These are phyloP conservation scores for Leishmania arabica DNA, from an alignment of 208 protist genomes.

Conservation along the genomic window DNA sequence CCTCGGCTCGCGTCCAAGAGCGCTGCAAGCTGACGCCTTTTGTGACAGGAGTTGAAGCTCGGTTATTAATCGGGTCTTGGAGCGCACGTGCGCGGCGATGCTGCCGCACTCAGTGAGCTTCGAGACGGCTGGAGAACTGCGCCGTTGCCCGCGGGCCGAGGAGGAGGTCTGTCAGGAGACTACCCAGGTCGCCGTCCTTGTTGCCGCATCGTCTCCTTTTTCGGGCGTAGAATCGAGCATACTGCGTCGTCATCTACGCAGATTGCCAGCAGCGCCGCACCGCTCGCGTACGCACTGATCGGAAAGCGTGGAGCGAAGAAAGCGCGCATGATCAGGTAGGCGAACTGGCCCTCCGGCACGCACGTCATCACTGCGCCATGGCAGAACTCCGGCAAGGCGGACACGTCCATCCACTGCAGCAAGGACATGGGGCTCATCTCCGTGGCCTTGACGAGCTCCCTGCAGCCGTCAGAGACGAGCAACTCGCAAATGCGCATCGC, in stretches of 20 bases:
- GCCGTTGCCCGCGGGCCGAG: neutral
- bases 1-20: constrained; percentile 52
- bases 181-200: too few species aligned
- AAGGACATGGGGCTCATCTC: constrained; percentile 46
- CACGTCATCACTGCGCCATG: constrained; percentile 18
- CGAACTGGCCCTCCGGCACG: constrained; percentile 44
- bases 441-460: constrained; percentile 41
- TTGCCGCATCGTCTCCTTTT: constrained; percentile 14
- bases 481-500: constrained; percentile 34
- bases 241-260: constrained; percentile 51
- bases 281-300: constrained; percentile 36
- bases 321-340: constrained; percentile 34
- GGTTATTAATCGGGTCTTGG: constrained; percentile 37
- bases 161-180: too few species aligned
- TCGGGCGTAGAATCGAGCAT: constrained; percentile 42
- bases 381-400: constrained; percentile 27
- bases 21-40: constrained; percentile 40
- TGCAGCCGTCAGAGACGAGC: constrained; percentile 24
- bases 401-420: constrained; percentile 58
- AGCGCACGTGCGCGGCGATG: constrained; percentile 9
- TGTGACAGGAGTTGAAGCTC: constrained; percentile 56
- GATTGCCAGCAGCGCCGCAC: constrained; percentile 40
- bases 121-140: neutral
- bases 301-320: constrained; percentile 35
- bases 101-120: neutral